Base-by-base conservation (phyloP, 1,139 yeast genomes). In the Taphrina flavorubra region DNA sequence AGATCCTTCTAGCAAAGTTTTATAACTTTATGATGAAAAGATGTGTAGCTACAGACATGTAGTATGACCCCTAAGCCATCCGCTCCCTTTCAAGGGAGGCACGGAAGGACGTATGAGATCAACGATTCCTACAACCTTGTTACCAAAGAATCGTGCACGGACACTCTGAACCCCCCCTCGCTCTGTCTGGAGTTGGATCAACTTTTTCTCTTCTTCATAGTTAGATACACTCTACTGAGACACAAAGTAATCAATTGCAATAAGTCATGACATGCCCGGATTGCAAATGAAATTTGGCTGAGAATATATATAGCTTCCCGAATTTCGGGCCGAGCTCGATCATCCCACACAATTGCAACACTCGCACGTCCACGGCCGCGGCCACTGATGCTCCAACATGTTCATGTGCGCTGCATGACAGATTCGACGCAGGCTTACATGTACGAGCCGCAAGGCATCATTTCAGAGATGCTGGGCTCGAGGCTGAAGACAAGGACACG, bases 1-100 rank as follows among this genome's bases (percentile, higher is more conserved):
- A 53, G 62, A 58, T 58, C 62, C 62, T 58, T 58, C 62, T 58
- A 58, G 62, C 62, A 58, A 58, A 36, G 62, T 58, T 58, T 58
- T 58, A 58, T 58, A 8, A 58, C 62, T 36, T 58, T 58, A 58
- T 58, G 62, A 58, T 58, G 62, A 58, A 58, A 58, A 44, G 51
- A 25, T 39, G 62, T 44, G 62, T 58, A 44, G 62, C 62, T 58
- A 58, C 62, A 44, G 51, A 58, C 60, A 56, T 44, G 62, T 58
- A 58, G 62, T 58, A 58, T 58, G 62, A 58, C 62, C 49, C 31
- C 31, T 25, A 58, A 58, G 62, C 46, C 62, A 58, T 58, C 62
- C 62, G 62, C 60, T 56, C 16, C 14, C 42, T 25, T 25, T 25
- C 31, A 4, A 4, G 31, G 31, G 42, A 53, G 25, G 44, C 47